These are phyloP conservation scores for Ceriops tagal DNA, from an alignment of 345 rosid species.

Conservation along the genomic window DNA sequence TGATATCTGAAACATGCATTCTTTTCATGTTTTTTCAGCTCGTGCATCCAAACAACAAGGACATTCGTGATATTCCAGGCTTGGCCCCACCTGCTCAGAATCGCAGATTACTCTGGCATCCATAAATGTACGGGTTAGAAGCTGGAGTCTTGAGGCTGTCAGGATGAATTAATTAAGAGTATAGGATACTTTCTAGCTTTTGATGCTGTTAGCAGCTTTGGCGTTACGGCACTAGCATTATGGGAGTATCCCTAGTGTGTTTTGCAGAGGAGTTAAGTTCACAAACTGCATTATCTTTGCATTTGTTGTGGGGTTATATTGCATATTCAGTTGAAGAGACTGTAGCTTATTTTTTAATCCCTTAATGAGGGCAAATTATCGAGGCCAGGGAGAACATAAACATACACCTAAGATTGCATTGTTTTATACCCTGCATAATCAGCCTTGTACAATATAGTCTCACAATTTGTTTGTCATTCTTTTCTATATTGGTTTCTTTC, in stretches of 20 bases:
- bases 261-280: neutral
- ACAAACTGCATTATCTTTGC: neutral
- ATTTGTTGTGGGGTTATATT: too few species aligned
- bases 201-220: neutral
- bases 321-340: too few species aligned
- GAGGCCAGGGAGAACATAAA: too few species aligned
- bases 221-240: neutral
- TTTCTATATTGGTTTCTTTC: neutral
- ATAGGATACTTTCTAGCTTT: neutral
- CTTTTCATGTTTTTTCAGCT: conserved; percentile 43
- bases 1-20: neutral
- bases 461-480: neutral
- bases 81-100: conserved; percentile 84
- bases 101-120: conserved; percentile 72
- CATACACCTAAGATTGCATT: neutral
- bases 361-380: too few species aligned
- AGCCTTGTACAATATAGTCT: neutral
- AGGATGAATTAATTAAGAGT: neutral
- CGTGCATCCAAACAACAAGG: conserved; percentile 85
- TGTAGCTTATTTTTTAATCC: neutral
- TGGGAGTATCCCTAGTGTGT: neutral
- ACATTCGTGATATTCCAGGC: conserved; percentile 83
- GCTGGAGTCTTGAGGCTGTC: neutral
- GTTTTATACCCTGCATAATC: conserved; percentile 5
- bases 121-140: conserved; percentile 11